Base-by-base conservation (phyloP, 768 basidiomycete species). In the Kondoa malvinella region DNA sequence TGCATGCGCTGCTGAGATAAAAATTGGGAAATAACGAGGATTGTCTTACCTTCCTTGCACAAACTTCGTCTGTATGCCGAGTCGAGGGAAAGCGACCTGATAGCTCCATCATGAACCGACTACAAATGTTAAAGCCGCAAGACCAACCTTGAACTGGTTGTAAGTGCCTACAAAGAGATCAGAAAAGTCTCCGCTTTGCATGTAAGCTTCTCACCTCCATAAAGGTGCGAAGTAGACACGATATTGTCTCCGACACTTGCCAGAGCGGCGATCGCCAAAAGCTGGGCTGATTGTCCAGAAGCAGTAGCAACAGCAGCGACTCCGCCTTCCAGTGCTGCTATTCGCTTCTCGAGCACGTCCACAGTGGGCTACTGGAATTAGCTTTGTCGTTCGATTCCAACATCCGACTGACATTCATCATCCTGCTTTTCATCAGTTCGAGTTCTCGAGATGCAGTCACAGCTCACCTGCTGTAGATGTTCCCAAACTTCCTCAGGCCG, bases 271-370 rank as follows among this genome's bases (percentile, higher is more conserved):
- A 88, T 82, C 1, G 87, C 80, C 76, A 88, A 78, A 76, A 88
- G 86, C 72, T 89, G 87, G 0, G 87, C 88, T 4, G 86, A 79
- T 74, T 88, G 87, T 0, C 88, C 88, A 2, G 86, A 78, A 2
- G 81, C 75, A 0, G 84, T 81, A 1, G 87, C 87, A 1, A 89
- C 81, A 3, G 88, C 88, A 0, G 86, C 87, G 1, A 79, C 80
- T 29, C 88, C 88, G 14, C 87, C 86, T 76, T 90, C 88, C n/a
- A 89, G 80, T 0, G 86, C 86, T 2, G 86, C 85, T 30, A 89
- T 84, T 4, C 88, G 83, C 67, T 85, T 81, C 76, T 89, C 88
- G 71, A 90, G 88, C 0, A 88, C 85, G 66, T 84, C 85, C 14
- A 71, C 69, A 3, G 73, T 74, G 14, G 73, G 73, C 60, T 74